Percentiles rank a stretch among this genome's conserved stretches.
phyloP scores from a whole-genome alignment of 306 rosid genomes.

The Hylodesmum podocarpum region DNA sequence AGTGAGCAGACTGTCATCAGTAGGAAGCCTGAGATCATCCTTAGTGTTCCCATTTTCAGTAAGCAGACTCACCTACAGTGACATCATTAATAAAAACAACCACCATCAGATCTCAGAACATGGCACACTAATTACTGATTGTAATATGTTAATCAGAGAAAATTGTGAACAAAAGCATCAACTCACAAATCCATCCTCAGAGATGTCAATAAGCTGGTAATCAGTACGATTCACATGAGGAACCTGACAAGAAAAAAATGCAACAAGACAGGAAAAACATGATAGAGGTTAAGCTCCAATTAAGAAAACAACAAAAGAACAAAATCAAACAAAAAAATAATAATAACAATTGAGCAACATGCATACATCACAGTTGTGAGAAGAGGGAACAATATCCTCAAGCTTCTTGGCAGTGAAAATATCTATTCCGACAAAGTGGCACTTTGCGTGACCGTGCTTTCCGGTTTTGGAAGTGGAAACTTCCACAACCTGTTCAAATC shows the following conservation, averaged over 20 bases:
- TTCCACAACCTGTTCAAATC: slow-evolving; percentile 42
- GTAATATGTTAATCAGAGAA: background rate
- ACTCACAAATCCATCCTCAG: slow-evolving; percentile 68
- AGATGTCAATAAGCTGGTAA: slow-evolving; percentile 49
- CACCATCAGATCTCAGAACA: slow-evolving; percentile 10
- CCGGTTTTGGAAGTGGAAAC: slow-evolving; percentile 47
- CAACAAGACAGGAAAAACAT: background rate
- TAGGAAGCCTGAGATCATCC: slow-evolving; percentile 58
- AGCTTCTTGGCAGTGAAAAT: slow-evolving; percentile 66
- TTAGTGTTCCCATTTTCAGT: slow-evolving; percentile 72
- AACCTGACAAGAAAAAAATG: slow-evolving; percentile 37
- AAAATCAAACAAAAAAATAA: background rate
- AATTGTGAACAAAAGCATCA: background rate
- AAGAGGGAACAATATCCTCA: slow-evolving; percentile 77
- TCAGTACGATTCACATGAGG: slow-evolving; percentile 80
- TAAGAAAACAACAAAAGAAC: background rate
- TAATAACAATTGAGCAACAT: background rate
- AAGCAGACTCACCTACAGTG: slow-evolving; percentile 52
- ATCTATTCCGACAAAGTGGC: slow-evolving; percentile 81
- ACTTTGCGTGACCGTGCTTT: slow-evolving; percentile 50
- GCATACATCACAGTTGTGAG: slow-evolving; percentile 74
- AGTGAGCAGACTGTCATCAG: slow-evolving; percentile 56
- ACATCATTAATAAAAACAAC: background rate
- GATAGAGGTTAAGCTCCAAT: background rate
- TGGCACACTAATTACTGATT: background rate